Evolutionary conservation across 306 rosid genomes (phyloP).

Genomic region (Ceratonia siliqua): DNA sequence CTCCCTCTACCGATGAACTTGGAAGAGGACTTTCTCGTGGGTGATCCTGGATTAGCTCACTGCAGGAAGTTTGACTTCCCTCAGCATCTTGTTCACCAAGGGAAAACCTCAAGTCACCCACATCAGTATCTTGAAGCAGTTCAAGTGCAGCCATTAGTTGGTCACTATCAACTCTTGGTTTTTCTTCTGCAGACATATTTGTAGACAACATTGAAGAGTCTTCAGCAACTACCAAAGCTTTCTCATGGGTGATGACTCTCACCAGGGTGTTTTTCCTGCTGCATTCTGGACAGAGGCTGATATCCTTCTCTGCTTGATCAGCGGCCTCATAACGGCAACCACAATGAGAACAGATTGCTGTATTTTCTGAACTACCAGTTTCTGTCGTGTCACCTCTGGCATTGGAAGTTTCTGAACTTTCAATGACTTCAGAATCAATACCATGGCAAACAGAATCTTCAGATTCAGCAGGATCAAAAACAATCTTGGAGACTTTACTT

Average conservation of each 20-base stretch:
- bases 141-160: slow-evolving; percentile 36
- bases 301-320: slow-evolving; percentile 41
- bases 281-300: slow-evolving; percentile 64
- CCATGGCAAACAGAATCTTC: slow-evolving; percentile 39
- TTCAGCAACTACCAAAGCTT: slow-evolving; percentile 36
- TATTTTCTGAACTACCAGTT: slow-evolving; percentile 39
- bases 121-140: slow-evolving; percentile 38
- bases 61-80: slow-evolving; percentile 40
- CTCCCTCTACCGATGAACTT: slow-evolving; percentile 36
- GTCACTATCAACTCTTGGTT: slow-evolving; percentile 34
- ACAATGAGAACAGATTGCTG: slow-evolving; percentile 56
- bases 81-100: slow-evolving; percentile 35
- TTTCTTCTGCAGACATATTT: slow-evolving; percentile 38
- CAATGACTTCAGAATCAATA: slow-evolving; percentile 33
- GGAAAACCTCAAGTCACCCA: slow-evolving; percentile 41
- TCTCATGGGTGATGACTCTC: slow-evolving; percentile 37
- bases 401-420: slow-evolving; percentile 45
- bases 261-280: slow-evolving; percentile 43
- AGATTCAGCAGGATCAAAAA: slow-evolving; percentile 33
- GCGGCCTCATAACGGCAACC: slow-evolving; percentile 46
- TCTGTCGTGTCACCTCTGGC: slow-evolving; percentile 45
- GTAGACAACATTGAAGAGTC: slow-evolving; percentile 32
- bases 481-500: slow-evolving; percentile 38
- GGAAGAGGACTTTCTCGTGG: slow-evolving; percentile 44
- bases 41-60: slow-evolving; percentile 39